Percentiles rank a stretch among this genome's conserved stretches.
Conservation (phyloP, 2,329 filamentous ascomycete genomes). For the Ophiocordyceps robertsii region DNA sequence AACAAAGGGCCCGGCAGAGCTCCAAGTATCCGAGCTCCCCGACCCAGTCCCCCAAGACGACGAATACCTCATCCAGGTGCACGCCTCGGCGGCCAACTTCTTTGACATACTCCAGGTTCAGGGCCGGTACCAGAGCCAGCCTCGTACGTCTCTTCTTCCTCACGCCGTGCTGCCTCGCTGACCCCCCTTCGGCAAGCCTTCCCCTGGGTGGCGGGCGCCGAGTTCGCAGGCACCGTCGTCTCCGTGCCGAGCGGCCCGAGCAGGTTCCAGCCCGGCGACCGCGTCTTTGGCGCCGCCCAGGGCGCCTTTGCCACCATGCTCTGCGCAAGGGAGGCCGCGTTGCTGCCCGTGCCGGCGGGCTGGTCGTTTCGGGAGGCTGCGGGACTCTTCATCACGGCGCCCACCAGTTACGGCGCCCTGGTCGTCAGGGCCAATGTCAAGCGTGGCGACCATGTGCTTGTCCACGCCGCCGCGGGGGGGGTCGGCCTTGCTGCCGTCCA, state of each 20-base stretch:
- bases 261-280: constrained; percentile 63
- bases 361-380: constrained; percentile 81
- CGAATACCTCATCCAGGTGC: constrained; percentile 79
- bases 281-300: constrained; percentile 76
- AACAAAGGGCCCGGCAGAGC: constrained; percentile 69
- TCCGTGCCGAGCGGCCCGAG: constrained; percentile 41
- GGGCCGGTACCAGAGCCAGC: constrained; percentile 91
- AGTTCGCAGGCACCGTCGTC: constrained; percentile 72
- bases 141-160: constrained; percentile 30
- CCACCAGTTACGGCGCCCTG: constrained; percentile 76
- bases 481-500: constrained; percentile 88
- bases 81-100: constrained; percentile 85
- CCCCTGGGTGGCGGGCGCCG: constrained; percentile 75
- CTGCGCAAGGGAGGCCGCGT: constrained; percentile 47
- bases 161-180: neutral
- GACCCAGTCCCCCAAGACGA: constrained; percentile 57
- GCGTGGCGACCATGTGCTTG: constrained; percentile 71
- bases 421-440: constrained; percentile 67
- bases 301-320: constrained; percentile 76
- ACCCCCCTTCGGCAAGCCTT: constrained; percentile 39
- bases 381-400: constrained; percentile 82
- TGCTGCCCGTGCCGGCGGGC: constrained; percentile 63
- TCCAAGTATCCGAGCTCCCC: constrained; percentile 60
- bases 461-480: constrained; percentile 86
- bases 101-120: constrained; percentile 93